Conservation (phyloP, 345 rosid species). For the Gossypium herbaceum region DNA sequence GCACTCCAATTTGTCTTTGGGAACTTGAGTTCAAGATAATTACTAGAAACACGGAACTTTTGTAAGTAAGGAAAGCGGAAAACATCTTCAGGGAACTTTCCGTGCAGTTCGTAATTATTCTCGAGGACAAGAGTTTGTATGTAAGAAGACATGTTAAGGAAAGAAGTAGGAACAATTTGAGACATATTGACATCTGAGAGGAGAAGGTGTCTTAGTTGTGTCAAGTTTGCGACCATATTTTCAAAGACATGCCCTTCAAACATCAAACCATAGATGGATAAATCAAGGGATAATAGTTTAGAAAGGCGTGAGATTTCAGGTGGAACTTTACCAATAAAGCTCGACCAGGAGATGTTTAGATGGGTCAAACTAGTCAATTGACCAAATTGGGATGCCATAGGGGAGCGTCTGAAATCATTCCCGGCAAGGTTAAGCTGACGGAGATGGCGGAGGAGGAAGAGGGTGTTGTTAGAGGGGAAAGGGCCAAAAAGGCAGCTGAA, state of each 20-base stretch:
- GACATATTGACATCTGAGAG: not conserved
- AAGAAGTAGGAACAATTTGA: not conserved
- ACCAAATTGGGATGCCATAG: conserved; percentile 14
- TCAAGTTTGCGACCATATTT: not conserved
- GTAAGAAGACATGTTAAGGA: conserved; percentile 10
- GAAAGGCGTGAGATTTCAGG: conserved; percentile 12
- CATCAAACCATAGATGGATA: not conserved
- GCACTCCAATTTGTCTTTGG: conserved; percentile 14
- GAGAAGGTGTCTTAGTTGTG: not conserved
- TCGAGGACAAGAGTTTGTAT: not conserved
- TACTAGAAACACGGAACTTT: not conserved
- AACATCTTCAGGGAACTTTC: conserved; percentile 9
- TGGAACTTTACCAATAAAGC: too few relatives aligned
- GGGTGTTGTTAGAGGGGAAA: not conserved
- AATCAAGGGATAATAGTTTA: not conserved
- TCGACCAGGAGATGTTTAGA: too few relatives aligned
- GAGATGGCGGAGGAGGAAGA: conserved; percentile 15
- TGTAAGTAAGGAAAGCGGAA: conserved; percentile 14
- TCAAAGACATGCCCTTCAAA: not conserved
- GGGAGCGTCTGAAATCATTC: conserved; percentile 18
- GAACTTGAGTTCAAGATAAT: not conserved
- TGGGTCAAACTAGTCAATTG: conserved; percentile 4
- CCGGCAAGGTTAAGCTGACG: conserved; percentile 8
- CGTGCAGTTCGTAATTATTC: not conserved
- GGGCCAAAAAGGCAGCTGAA: conserved; percentile 5